phyloP scores from a whole-genome alignment of 75 land plant species.

The Selaginella tamariscina region DNA sequence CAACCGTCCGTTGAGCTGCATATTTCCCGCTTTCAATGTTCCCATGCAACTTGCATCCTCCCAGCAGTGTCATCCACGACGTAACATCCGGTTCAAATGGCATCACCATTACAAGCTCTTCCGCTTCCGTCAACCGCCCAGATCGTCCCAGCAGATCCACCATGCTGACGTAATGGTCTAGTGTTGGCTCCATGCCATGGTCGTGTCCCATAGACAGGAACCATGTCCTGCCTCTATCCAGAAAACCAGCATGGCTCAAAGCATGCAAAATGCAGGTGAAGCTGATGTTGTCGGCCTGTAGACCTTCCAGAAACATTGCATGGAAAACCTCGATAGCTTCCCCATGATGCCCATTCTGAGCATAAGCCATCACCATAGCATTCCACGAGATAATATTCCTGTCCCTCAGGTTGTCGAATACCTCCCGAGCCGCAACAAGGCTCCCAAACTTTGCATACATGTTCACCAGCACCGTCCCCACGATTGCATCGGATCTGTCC shows the following conservation, averaged over 20 bases:
- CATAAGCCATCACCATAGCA: conserved; percentile 14
- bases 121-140: conserved; percentile 41
- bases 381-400: conserved; percentile 15
- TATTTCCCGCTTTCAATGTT: conserved; percentile 39
- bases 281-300: background rate
- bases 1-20: conserved; percentile 34
- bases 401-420: conserved; percentile 7
- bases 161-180: conserved; percentile 49
- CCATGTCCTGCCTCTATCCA: conserved; percentile 10
- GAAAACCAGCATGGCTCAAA: conserved; percentile 13
- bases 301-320: conserved; percentile 2
- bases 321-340: conserved; percentile 17
- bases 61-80: conserved; percentile 51
- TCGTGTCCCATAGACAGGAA: conserved; percentile 20
- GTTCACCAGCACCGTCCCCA: conserved; percentile 13
- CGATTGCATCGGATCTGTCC: conserved; percentile 3
- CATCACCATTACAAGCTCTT: conserved; percentile 22
- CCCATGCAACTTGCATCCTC: conserved; percentile 40
- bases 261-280: conserved; percentile 12
- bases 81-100: conserved; percentile 34
- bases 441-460: conserved; percentile 20
- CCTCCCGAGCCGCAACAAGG: conserved; percentile 6
- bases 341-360: conserved; percentile 4
- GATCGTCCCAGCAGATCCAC: conserved; percentile 53
- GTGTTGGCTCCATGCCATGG: conserved; percentile 28